Base-by-base conservation (phyloP, 768 basidiomycete species). In the Boletus reticulatus region DNA sequence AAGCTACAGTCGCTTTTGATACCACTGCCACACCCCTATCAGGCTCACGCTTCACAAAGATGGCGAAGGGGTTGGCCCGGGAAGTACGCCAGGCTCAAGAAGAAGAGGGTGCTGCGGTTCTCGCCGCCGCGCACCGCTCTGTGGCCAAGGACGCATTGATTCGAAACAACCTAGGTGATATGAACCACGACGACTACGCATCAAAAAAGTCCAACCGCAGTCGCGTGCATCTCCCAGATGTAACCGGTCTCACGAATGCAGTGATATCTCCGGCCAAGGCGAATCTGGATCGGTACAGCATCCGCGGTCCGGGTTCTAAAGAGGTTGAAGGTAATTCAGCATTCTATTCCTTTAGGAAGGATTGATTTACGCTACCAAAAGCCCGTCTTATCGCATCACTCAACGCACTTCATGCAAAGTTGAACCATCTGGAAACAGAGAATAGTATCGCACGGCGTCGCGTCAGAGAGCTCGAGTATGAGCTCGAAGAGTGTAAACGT, bases 401-500 rank as follows among this genome's bases (percentile, higher is more conserved):
- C 19, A 83, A 76, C 50, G 72, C 75, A 8, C 82, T 89, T 12
- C 92, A 89, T 59, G 72, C 77, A 29, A 85, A 89, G 58, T 75
- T 96, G 10, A 76, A 83, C 16, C 80, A 86, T 38, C 79, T 95
- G 4, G 90, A 94, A 62, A 80, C 83, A 0, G 91, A 96, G 65
- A 95, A 95, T 61, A 77, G 85, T 5, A 81, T 91, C 10, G 93
- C 92, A 6, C 80, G 91, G 2, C 78, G 89, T 24, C 79, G 93
- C 17, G 89, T 97, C n/a, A 75, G 84, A 37, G 94, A 96, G 65
- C 79, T 97, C 3, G 94, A 97, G 71, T 75, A 80, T 52, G 94
- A 96, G 67, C 78, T 97, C 7, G 92, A 96, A 58, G 81, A 81
- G 14, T 90, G 89, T 60, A 91, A 88, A 66, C 79, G 81, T n/a